These are phyloP conservation scores for Botrytis byssoidea DNA, from an alignment of 2,329 filamentous ascomycete genomes.

Conservation along the genomic window DNA sequence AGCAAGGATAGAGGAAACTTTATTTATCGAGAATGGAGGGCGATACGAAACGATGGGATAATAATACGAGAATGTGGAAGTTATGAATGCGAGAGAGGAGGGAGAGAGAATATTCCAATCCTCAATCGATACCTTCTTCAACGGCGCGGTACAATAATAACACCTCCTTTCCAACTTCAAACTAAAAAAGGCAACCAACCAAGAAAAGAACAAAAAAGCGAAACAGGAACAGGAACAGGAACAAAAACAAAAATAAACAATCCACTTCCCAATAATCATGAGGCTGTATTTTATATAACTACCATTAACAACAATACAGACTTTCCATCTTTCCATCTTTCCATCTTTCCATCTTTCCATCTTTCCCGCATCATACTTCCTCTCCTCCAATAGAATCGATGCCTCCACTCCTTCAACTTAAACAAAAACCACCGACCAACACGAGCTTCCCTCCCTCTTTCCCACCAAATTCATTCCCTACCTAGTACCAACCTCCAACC, in stretches of 20 bases:
- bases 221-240: neutral
- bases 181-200: neutral
- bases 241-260: neutral
- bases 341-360: neutral
- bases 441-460: neutral
- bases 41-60: neutral
- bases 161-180: neutral
- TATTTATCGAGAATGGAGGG: neutral
- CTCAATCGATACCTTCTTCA: neutral
- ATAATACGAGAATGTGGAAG: neutral
- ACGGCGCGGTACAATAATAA: neutral
- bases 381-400: neutral
- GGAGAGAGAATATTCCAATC: neutral
- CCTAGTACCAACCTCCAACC: neutral
- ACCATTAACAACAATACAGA: neutral
- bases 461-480: neutral
- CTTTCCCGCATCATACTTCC: neutral
- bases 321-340: neutral
- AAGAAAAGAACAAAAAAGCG: neutral
- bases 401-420: neutral
- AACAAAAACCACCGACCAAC: neutral
- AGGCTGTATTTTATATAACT: neutral
- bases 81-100: neutral
- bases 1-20: neutral
- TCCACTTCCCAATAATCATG: too few relatives aligned